Evolutionary conservation across 768 basidiomycete genomes (phyloP).

Genomic region (Trametes coccinea): DNA sequence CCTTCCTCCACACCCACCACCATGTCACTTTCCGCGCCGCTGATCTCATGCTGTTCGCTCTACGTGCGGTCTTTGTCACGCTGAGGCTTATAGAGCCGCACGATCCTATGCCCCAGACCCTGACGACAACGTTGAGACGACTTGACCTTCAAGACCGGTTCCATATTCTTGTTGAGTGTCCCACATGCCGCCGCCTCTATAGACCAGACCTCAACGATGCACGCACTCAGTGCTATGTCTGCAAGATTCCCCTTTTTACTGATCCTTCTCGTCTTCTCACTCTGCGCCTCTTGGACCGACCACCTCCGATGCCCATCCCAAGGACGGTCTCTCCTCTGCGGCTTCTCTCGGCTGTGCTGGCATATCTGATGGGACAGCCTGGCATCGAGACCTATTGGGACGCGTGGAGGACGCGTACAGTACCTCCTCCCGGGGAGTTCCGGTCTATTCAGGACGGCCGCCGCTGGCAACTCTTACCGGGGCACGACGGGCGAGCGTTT

Average conservation of each 20-base stretch:
- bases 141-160: constrained; percentile 3
- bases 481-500: not conserved
- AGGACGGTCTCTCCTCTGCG: not conserved
- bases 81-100: not conserved
- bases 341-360: not conserved
- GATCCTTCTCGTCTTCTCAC: not conserved
- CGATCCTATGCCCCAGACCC: constrained; percentile 5
- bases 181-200: not conserved
- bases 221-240: not conserved
- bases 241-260: not conserved
- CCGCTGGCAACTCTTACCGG: not conserved
- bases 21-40: constrained; percentile 6
- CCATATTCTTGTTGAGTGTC: constrained; percentile 1
- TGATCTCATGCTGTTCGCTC: not conserved
- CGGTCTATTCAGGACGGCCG: not conserved
- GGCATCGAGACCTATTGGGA: not conserved
- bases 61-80: constrained; percentile 1
- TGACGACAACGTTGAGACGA: not conserved
- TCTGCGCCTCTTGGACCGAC: not conserved
- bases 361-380: not conserved
- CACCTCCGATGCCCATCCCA: not conserved
- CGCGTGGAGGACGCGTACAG: not conserved
- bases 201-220: not conserved
- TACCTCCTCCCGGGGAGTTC: not conserved
- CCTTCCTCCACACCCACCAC: constrained; percentile 5